These are phyloP conservation scores for Trichoderma asperellum DNA, from an alignment of 2,329 filamentous ascomycete species.

Conservation along the genomic window DNA sequence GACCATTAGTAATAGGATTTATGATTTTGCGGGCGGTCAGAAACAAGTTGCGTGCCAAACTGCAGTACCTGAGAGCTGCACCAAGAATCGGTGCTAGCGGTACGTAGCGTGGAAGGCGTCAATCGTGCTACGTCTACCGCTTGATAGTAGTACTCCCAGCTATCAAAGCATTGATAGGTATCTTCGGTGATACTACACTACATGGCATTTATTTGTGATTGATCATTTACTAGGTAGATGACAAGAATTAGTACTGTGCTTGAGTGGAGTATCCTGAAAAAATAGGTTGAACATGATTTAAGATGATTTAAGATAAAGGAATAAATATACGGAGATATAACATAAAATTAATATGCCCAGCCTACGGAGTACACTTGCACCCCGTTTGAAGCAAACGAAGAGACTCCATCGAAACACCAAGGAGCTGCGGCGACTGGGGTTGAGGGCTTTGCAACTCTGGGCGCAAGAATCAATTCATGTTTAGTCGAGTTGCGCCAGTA, in stretches of 20 bases:
- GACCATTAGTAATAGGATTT: conserved; percentile 14
- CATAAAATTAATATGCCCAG: background rate
- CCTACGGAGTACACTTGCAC: background rate
- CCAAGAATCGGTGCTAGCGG: background rate
- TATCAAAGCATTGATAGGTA: too few relatives aligned
- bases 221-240: background rate
- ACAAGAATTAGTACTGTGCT: background rate
- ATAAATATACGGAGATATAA: background rate
- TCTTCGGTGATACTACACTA: too few relatives aligned
- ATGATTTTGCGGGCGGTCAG: conserved; percentile 9
- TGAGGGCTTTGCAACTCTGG: conserved; percentile 3
- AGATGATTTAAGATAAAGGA: background rate
- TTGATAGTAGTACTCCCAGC: background rate
- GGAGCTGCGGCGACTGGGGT: background rate
- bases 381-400: background rate
- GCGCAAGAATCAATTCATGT: background rate
- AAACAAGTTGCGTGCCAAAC: background rate
- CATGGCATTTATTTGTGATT: background rate
- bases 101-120: background rate
- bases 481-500: conserved; percentile 4
- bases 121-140: background rate
- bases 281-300: background rate
- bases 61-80: background rate
- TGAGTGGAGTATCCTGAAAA: background rate
- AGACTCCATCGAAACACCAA: background rate